A percentile compares a stretch with the other conserved stretches of the same genome.
Conservation (phyloP, 2,329 filamentous ascomycete genomes). For the Monosporascus sp. region DNA sequence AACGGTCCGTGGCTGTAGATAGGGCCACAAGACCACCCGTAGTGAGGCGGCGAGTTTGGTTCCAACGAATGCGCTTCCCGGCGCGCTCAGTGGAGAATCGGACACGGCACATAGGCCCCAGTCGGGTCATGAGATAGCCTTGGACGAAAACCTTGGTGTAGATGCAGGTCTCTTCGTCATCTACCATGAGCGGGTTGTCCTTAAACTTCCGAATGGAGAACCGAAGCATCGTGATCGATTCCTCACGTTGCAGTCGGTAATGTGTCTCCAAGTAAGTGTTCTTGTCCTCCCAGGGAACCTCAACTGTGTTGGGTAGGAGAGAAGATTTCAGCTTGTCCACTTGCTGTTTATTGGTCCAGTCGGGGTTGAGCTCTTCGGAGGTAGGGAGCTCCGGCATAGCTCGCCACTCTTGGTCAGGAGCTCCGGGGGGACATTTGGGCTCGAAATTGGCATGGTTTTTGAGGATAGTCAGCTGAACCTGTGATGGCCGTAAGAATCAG, state of each 20-base stretch:
- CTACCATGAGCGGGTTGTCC: constrained; percentile 47
- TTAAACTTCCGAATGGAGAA: constrained; percentile 57
- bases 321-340: constrained; percentile 22
- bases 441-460: constrained; percentile 14
- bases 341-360: constrained; percentile 15
- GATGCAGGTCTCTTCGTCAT: constrained; percentile 53
- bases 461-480: constrained; percentile 10
- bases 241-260: constrained; percentile 71
- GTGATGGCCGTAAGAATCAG: neutral
- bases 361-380: constrained; percentile 43
- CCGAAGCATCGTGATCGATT: constrained; percentile 64
- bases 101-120: constrained; percentile 62
- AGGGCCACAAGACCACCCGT: constrained; percentile 50
- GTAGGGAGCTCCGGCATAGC: constrained; percentile 50
- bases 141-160: constrained; percentile 68
- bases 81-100: constrained; percentile 65
- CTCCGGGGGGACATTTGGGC: neutral
- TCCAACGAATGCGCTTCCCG: constrained; percentile 62
- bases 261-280: constrained; percentile 66
- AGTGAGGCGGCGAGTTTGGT: constrained; percentile 45
- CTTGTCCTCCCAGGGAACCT: constrained; percentile 53
- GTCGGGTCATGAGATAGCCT: constrained; percentile 57
- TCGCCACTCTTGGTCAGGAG: constrained; percentile 24
- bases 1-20: constrained; percentile 52
- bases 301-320: constrained; percentile 48